phyloP scores from a whole-genome alignment of 768 basidiomycete species.

The Polyporus arcularius region DNA sequence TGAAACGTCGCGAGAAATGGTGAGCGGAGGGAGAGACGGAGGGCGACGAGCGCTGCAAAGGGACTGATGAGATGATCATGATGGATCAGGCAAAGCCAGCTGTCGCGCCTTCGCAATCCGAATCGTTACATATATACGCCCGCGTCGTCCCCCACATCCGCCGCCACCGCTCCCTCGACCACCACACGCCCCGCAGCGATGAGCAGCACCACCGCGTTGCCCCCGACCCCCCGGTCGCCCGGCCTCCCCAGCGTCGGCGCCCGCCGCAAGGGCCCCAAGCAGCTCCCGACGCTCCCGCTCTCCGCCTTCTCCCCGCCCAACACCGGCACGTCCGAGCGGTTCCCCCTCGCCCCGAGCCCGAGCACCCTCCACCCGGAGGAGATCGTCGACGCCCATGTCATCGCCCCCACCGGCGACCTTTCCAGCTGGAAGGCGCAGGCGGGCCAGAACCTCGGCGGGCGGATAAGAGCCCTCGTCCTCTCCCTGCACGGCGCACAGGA shows the following conservation, averaged over 20 bases:
- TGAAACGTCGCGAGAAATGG: background rate
- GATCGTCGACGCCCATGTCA: conserved; percentile 71
- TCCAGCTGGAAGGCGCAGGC: conserved; percentile 55
- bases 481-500: conserved; percentile 44
- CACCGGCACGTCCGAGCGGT: conserved; percentile 63
- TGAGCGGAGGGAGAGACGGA: background rate
- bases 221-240: conserved; percentile 38
- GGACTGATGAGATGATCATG: conserved; percentile 19
- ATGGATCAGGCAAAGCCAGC: conserved; percentile 8
- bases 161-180: background rate
- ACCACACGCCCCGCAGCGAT: conserved; percentile 1
- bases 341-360: conserved; percentile 70
- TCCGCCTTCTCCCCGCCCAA: conserved; percentile 78
- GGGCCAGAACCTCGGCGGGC: conserved; percentile 44
- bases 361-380: conserved; percentile 60
- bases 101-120: background rate
- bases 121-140: background rate
- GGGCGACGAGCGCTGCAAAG: conserved; percentile 6
- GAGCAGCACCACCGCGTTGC: conserved; percentile 11
- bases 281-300: conserved; percentile 69
- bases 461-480: conserved; percentile 59
- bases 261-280: conserved; percentile 64
- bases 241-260: conserved; percentile 34
- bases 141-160: background rate
- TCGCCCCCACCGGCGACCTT: conserved; percentile 43